A percentile compares a stretch with the other conserved stretches of the same genome.
Conservation (phyloP, 208 protist genomes). For the Wallacemonas collosoma region DNA sequence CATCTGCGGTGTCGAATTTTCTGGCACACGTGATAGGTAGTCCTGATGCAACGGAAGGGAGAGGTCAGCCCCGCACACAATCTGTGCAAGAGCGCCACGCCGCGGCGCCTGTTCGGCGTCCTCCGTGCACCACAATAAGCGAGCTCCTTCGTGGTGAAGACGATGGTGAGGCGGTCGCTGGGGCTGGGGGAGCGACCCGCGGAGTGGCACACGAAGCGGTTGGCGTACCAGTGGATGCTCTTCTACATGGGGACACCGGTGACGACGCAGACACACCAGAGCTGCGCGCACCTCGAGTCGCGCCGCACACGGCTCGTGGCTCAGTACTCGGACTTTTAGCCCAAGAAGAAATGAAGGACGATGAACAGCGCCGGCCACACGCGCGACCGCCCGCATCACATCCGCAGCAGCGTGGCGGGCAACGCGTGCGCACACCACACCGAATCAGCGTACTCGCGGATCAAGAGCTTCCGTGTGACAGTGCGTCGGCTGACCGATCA, state of each 20-base stretch:
- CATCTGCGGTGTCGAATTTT: too few species aligned
- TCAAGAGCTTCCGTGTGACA: not conserved
- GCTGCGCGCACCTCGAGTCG: too few species aligned
- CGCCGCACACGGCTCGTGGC: not conserved
- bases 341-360: not conserved
- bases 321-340: not conserved
- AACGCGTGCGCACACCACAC: too few species aligned
- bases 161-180: not conserved
- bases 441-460: not conserved
- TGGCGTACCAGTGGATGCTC: constrained; percentile 5
- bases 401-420: too few species aligned
- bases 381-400: too few species aligned
- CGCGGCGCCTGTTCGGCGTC: not conserved
- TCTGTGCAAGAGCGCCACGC: too few species aligned
- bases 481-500: not conserved
- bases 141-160: constrained; percentile 5
- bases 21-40: too few species aligned
- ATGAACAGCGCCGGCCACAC: not conserved
- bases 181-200: too few species aligned
- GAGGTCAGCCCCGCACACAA: too few species aligned
- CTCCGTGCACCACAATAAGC: not conserved
- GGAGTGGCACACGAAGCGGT: too few species aligned
- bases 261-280: too few species aligned
- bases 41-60: too few species aligned
- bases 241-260: not conserved